Base-by-base conservation (phyloP, 192 early-diverging fungal species). In the Jimgerdemannia lactiflua region DNA sequence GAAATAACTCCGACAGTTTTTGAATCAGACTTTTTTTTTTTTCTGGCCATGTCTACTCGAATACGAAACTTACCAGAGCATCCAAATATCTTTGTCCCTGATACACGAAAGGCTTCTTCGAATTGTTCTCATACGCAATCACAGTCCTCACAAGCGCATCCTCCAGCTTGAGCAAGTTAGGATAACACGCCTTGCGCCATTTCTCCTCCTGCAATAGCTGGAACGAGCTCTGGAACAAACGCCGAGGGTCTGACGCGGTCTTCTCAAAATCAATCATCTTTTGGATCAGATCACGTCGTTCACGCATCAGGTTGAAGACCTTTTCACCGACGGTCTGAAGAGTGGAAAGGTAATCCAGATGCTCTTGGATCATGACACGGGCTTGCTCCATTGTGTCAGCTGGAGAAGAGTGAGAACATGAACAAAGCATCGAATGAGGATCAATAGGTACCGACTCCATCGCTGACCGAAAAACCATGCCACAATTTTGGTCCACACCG, bases 151-250 rank as follows among this genome's bases (percentile, higher is more conserved):
- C 75, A 67, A 95, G 78, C 8, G 74, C 71, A 40, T 82, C 74
- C 75, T 95, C 94, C 77, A 92, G 75, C 42, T 85, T 86, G 14
- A 94, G 71, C 14, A 95, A 77, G 3, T 86, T 93, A 39, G 94
- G 94, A 71, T 89, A 91, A 42, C 92, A 93, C 2, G 89, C 86
- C 65, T 94, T 94, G 41, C 94, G 75, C 81, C 92, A 95, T 78
- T 88, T 86, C 64, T 95, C 94, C 76, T 95, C 94, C 77, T 95
- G 94, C 39, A 92, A 72, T n/a, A 95, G 80, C 74, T 88, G 90
- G 79, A 95, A 95, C 0, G 93, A 94, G 20, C 86, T 79, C 69
- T 88, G 83, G 70, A 93, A 93, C 20, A 95, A 78, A 41, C 94
- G 81, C 42, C 84, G 82, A 9, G 94, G 94, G 71, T 95, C 93